phyloP scores from a whole-genome alignment of 2,329 filamentous ascomycete genomes.

The Exophiala calicioides region DNA sequence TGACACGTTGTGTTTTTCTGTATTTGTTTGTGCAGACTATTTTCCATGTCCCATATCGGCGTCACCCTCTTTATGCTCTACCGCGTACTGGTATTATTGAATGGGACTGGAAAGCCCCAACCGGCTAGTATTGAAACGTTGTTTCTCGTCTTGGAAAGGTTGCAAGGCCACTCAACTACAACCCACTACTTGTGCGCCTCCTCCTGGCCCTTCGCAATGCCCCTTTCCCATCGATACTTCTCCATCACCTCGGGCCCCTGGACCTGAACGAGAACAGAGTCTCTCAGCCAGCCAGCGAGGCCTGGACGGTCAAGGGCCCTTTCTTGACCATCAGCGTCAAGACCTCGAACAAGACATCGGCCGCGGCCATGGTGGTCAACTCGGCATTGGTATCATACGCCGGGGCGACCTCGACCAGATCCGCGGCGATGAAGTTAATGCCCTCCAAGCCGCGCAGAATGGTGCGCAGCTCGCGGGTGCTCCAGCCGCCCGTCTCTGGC shows the following conservation, averaged over 20 bases:
- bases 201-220: no score
- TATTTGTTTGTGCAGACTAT: no score
- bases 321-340: slow-evolving; percentile 82
- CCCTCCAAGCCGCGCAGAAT: slow-evolving; percentile 61
- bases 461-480: slow-evolving; percentile 59
- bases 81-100: no score
- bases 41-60: no score
- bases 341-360: slow-evolving; percentile 71
- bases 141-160: no score
- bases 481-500: slow-evolving; percentile 63
- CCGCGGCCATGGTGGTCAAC: slow-evolving; percentile 53
- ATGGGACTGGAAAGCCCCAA: no score
- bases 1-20: no score
- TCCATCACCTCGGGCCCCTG: slow-evolving; percentile 1
- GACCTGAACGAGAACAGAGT: background rate
- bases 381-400: slow-evolving; percentile 64
- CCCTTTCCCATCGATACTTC: no score
- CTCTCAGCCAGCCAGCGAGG: slow-evolving; percentile 13
- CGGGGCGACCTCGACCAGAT: slow-evolving; percentile 64
- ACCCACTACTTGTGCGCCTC: no score
- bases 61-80: no score
- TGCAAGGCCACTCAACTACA: no score
- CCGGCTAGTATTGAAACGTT: no score
- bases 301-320: slow-evolving; percentile 60
- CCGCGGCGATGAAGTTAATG: slow-evolving; percentile 59